Evolutionary conservation across 2,329 filamentous ascomycete species (phyloP), one percentile per base, ranked within the genome.

Genomic region (Diatrype stigma): DNA sequence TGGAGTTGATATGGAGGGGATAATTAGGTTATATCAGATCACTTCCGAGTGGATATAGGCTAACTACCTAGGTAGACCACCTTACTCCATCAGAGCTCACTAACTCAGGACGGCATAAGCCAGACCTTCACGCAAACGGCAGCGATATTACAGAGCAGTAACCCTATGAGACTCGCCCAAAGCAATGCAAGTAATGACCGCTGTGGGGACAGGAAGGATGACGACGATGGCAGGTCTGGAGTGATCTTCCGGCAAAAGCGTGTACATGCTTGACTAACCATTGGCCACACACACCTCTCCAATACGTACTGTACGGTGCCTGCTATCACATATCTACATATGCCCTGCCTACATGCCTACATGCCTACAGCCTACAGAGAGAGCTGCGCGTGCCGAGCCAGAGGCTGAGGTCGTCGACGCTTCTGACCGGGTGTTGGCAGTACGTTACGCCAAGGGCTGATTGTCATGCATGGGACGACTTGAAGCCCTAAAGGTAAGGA

Each of bases 141-240:
- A 51, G 53, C 57, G 56, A 55, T 55, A 49, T 56, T 57, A 58
- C 53, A 49, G 54, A 40, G 54, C 51, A 53, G 59, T 56, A 57
- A 54, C 49, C 49, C 58, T 54, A 52, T 56, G 51, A 53, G 54
- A 54, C 51, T 49, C 56, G 49, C 48, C 52, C 32, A 57, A 47
- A 58, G 46, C 47, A 56, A 54, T 58, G 51, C 52, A 51, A 58
- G 53, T 53, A 52, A 58, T 52, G 58, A 56, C 51, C 57, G 58
- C 52, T 58, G 53, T 61, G 59, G 57, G 50, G 53, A 52, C 54
- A 58, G 49, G 42, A 54, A 56, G 57, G 53, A 61, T 60, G 59
- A 60, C 57, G 57, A 61, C 56, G 53, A 55, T 61, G 55, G 54
- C 42, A 54, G 51, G 48, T 53, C 47, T 57, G 51, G 55, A 55